Conservation (phyloP, 2,329 filamentous ascomycete genomes). For the Exserohilum turcica region DNA sequence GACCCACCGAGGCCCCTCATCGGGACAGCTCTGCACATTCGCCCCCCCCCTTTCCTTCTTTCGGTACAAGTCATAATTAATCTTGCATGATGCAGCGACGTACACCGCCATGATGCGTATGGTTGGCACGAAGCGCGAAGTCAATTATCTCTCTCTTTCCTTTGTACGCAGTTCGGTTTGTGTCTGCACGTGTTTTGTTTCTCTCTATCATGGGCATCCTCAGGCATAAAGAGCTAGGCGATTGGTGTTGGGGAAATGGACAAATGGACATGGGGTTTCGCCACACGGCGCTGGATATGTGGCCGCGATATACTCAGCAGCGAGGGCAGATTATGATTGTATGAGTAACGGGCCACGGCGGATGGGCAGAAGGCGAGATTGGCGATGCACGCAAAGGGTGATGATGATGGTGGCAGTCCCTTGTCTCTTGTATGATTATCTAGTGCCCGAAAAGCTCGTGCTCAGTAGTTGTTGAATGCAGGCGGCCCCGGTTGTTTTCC, state of each 20-base stretch:
- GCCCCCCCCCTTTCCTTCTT: slow-evolving; percentile 1
- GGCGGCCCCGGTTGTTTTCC: slow-evolving; percentile 26
- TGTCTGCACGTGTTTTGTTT: slow-evolving; percentile 11
- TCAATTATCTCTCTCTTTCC: slow-evolving; percentile 13
- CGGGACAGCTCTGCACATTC: slow-evolving; percentile 8
- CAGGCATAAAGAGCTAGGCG: slow-evolving; percentile 22
- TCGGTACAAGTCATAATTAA: slow-evolving; percentile 31
- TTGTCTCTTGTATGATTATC: slow-evolving; percentile 48
- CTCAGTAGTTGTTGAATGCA: slow-evolving; percentile 36
- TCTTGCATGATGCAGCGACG: slow-evolving; percentile 28
- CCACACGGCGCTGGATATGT: background rate
- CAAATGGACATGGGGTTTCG: no score
- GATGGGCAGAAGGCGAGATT: slow-evolving; percentile 19
- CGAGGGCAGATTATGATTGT: slow-evolving; percentile 28
- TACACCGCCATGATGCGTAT: slow-evolving; percentile 30
- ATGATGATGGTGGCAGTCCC: slow-evolving; percentile 38
- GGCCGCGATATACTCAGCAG: slow-evolving; percentile 8
- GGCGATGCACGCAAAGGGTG: slow-evolving; percentile 19
- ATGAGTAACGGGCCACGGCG: slow-evolving; percentile 37
- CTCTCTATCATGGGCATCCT: slow-evolving; percentile 12
- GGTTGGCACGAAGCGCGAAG: slow-evolving; percentile 33
- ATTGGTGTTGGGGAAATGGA: slow-evolving; percentile 27
- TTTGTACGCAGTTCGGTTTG: background rate
- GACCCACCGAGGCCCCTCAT: slow-evolving; percentile 42
- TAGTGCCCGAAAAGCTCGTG: slow-evolving; percentile 37